These are phyloP conservation scores for Hypoxylon perforatum DNA, from an alignment of 495 filamentous ascomycete species.

Conservation along the genomic window DNA sequence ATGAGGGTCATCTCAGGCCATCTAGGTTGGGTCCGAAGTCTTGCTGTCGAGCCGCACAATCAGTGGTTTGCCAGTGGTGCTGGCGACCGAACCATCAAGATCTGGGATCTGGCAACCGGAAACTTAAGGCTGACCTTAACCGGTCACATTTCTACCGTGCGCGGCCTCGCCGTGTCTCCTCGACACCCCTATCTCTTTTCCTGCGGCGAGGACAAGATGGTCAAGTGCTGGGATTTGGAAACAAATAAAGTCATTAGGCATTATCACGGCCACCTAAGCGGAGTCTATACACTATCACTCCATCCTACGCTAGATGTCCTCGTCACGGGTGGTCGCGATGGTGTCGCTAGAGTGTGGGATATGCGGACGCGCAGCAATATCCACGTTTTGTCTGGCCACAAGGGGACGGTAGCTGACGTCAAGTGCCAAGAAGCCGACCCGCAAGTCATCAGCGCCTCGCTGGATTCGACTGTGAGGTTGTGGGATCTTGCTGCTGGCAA, in stretches of 20 bases:
- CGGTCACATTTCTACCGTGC: slow-evolving; percentile 96
- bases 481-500: slow-evolving; percentile 98
- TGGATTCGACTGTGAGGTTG: slow-evolving; percentile 91
- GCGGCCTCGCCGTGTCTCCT: slow-evolving; percentile 91
- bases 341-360: slow-evolving; percentile 95
- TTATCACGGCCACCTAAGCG: slow-evolving; percentile 97
- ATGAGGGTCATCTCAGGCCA: slow-evolving; percentile 98
- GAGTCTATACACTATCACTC: slow-evolving; percentile 90
- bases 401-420: slow-evolving; percentile 85
- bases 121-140: slow-evolving; percentile 86
- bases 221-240: slow-evolving; percentile 99
- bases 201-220: slow-evolving; percentile 99
- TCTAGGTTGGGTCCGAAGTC: slow-evolving; percentile 90
- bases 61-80: slow-evolving; percentile 98
- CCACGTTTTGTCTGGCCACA: slow-evolving; percentile 92
- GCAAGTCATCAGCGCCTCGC: slow-evolving; percentile 89
- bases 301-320: slow-evolving; percentile 96
- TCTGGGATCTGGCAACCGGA: slow-evolving; percentile 95
- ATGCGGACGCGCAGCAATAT: slow-evolving; percentile 97
- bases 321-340: slow-evolving; percentile 94
- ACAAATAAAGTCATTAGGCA: slow-evolving; percentile 98
- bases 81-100: slow-evolving; percentile 97
- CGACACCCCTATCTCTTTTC: slow-evolving; percentile 98
- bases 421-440: slow-evolving; percentile 97
- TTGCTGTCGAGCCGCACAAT: slow-evolving; percentile 95